Conservation (phyloP, 352 stramenopile species). For the Phytophthora meadii region DNA sequence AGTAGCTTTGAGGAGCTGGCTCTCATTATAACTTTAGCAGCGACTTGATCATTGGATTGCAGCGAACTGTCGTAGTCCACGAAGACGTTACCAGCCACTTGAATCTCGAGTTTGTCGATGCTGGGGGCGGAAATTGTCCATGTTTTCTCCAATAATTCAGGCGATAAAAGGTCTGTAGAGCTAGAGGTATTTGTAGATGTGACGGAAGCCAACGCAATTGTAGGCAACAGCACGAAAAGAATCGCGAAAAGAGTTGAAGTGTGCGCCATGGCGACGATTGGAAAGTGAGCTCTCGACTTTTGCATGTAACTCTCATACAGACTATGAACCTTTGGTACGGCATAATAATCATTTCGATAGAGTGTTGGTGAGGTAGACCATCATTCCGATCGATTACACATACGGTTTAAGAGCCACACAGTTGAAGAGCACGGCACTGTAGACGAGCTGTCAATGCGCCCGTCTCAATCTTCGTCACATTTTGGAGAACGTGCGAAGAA, state of each 20-base stretch:
- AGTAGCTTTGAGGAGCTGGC: conserved; percentile 35
- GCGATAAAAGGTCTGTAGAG: conserved; percentile 11
- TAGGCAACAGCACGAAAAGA: conserved; percentile 6
- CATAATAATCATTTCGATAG: not conserved
- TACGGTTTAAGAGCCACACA: not conserved
- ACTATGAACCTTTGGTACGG: too few relatives aligned
- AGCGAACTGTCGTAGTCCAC: conserved; percentile 45
- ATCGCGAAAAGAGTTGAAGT: not conserved
- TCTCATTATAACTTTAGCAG: conserved; percentile 39
- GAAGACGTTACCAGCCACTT: conserved; percentile 48
- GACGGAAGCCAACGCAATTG: conserved; percentile 5
- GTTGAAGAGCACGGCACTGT: too few relatives aligned
- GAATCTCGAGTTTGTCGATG: conserved; percentile 37
- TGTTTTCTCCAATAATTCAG: conserved; percentile 31
- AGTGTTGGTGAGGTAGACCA: conserved; percentile 15
- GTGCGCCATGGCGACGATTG: conserved; percentile 10
- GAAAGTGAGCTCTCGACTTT: conserved; percentile 14
- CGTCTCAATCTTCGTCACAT: too few relatives aligned
- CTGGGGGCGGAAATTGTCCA: conserved; percentile 39
- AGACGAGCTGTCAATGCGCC: too few relatives aligned
- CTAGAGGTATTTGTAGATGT: conserved; percentile 8
- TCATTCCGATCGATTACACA: conserved; percentile 2
- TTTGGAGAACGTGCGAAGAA: too few relatives aligned
- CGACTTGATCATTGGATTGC: conserved; percentile 14
- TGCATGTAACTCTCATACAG: too few relatives aligned